Percentiles rank a stretch among this genome's conserved stretches.
These are phyloP conservation scores for Chalciporus sphaerocephalus DNA, from an alignment of 768 basidiomycete genomes.

Conservation along the genomic window DNA sequence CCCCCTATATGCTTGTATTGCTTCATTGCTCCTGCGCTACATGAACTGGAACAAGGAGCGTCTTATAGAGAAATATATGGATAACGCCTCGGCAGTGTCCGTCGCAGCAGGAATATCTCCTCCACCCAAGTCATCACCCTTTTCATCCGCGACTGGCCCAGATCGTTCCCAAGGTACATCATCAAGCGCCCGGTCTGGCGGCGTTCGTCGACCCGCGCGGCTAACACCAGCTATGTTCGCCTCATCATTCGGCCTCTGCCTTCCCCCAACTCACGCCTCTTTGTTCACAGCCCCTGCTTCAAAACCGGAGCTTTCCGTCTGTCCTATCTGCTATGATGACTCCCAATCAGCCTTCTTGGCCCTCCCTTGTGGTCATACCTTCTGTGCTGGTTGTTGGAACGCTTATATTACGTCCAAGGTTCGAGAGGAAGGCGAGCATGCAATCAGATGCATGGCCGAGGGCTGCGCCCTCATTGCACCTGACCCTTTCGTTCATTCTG, in stretches of 20 bases:
- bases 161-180: constrained; percentile 31
- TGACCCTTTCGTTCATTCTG: constrained; percentile 55
- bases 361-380: constrained; percentile 79
- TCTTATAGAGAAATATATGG: constrained; percentile 96
- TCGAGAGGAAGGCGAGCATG: constrained; percentile 71
- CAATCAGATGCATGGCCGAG: constrained; percentile 78
- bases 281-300: constrained; percentile 17
- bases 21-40: constrained; percentile 74
- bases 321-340: constrained; percentile 93
- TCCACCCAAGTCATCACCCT: constrained; percentile 20
- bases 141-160: constrained; percentile 27
- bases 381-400: constrained; percentile 81
- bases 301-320: constrained; percentile 61
- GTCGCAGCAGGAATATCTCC: constrained; percentile 69
- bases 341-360: constrained; percentile 62
- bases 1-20: constrained; percentile 53
- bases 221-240: constrained; percentile 23
- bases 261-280: not conserved
- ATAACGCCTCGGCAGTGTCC: constrained; percentile 69
- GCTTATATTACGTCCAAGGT: constrained; percentile 79
- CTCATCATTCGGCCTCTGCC: not conserved
- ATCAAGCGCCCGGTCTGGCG: constrained; percentile 21
- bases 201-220: constrained; percentile 27
- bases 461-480: constrained; percentile 62
- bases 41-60: constrained; percentile 95